phyloP scores from a whole-genome alignment of 225 moss, liverwort and hornwort genomes.

The Marchantia polymorpha region DNA sequence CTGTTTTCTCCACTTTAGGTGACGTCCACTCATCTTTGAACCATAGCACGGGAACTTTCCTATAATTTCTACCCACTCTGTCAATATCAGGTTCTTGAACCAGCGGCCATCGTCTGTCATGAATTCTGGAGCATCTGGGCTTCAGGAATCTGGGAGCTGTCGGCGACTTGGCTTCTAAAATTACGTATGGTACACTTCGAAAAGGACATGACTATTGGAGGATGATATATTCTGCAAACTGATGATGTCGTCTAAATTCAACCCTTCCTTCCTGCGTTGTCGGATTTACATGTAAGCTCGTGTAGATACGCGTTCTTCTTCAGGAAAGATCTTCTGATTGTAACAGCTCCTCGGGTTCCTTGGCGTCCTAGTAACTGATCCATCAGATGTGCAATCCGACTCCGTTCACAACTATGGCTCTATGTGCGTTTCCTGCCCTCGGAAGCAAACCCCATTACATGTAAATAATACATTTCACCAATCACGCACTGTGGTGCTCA shows the following conservation, averaged over 20 bases:
- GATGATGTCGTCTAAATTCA: neutral
- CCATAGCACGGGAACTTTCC: constrained; percentile 4
- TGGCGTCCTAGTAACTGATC: neutral
- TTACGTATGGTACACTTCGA: neutral
- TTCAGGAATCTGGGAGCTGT: neutral
- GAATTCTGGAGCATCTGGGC: neutral
- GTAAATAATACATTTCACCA: constrained; percentile 6
- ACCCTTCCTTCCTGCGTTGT: neutral
- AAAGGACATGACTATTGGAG: neutral
- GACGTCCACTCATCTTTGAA: neutral
- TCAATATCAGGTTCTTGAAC: neutral
- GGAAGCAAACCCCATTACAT: neutral
- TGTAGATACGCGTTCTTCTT: constrained; percentile 16
- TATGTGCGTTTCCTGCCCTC: neutral
- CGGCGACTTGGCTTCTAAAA: neutral
- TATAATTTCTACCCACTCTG: neutral
- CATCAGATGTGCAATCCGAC: neutral
- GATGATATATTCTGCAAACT: neutral
- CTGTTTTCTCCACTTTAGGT: neutral
- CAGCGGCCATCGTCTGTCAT: neutral
- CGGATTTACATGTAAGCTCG: neutral
- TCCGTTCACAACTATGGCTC: neutral
- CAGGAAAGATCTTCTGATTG: neutral
- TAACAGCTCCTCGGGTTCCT: neutral
- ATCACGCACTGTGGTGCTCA: neutral